Conservation (phyloP, 2,329 filamentous ascomycete genomes). For the Arthrobotrys musiformis region DNA sequence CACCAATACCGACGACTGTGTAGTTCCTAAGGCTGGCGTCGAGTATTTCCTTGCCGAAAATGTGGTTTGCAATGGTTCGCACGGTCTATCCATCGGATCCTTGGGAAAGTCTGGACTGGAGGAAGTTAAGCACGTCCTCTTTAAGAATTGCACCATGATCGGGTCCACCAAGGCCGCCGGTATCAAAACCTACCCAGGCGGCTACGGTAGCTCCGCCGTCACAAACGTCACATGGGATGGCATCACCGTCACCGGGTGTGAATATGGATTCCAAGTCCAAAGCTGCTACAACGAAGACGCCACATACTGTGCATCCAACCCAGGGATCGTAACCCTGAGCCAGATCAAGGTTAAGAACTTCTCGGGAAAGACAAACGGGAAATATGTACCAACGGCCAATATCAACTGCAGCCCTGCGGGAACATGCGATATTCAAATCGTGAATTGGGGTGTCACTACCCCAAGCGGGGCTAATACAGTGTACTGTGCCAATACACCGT, state of each 20-base stretch:
- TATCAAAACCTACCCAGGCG: constrained; percentile 65
- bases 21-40: constrained; percentile 64
- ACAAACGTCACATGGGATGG: constrained; percentile 64
- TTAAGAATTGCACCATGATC: constrained; percentile 63
- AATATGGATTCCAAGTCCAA: constrained; percentile 66
- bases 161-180: constrained; percentile 65
- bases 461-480: constrained; percentile 61
- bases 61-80: constrained; percentile 65
- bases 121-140: constrained; percentile 64
- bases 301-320: constrained; percentile 62
- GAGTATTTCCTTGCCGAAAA: constrained; percentile 63
- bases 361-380: constrained; percentile 62
- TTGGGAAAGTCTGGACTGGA: constrained; percentile 64
- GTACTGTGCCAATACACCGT: constrained; percentile 62
- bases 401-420: constrained; percentile 63
- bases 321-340: constrained; percentile 61
- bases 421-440: constrained; percentile 62
- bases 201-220: constrained; percentile 63
- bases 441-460: constrained; percentile 61
- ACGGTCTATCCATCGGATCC: constrained; percentile 66
- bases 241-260: constrained; percentile 62
- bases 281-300: constrained; percentile 64
- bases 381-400: constrained; percentile 62
- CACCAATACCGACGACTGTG: constrained; percentile 65
- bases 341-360: constrained; percentile 63